Percentiles rank a stretch among this genome's conserved stretches.
Evolutionary conservation across 108 stramenopile species (phyloP).

Genomic region (Discostella pseudostelligera): DNA sequence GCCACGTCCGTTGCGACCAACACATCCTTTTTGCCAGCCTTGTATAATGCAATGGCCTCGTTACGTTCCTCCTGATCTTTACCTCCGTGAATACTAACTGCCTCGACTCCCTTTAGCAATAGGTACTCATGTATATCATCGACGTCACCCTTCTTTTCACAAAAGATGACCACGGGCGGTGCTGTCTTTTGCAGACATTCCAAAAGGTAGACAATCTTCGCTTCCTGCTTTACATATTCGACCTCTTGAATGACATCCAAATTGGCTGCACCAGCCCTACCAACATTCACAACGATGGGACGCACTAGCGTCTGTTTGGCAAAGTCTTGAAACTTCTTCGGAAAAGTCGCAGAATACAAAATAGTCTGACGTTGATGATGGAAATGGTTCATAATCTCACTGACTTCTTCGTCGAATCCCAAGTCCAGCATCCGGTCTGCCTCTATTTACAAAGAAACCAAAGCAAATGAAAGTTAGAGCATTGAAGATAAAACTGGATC

Average conservation of each 20-base stretch:
- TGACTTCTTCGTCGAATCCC: slow-evolving; percentile 97
- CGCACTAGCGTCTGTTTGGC: slow-evolving; percentile 92
- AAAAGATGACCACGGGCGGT: slow-evolving; percentile 97
- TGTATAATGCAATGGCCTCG: slow-evolving; percentile 91
- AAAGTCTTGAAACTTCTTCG: slow-evolving; percentile 98
- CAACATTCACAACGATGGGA: slow-evolving; percentile 97
- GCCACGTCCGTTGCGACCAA: slow-evolving; percentile 98
- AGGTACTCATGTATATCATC: slow-evolving; percentile 99
- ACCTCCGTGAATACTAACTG: slow-evolving; percentile 98
- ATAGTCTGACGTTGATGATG: slow-evolving; percentile 96
- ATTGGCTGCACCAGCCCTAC: slow-evolving; percentile 97
- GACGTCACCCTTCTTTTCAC: slow-evolving; percentile 94
- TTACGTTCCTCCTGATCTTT: slow-evolving; percentile 99
- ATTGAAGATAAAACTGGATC: too few relatives aligned
- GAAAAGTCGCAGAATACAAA: slow-evolving; percentile 98
- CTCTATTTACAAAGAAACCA: too few relatives aligned
- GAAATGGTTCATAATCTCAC: slow-evolving; percentile 96
- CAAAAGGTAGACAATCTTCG: slow-evolving; percentile 94
- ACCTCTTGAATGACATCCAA: slow-evolving; percentile 99
- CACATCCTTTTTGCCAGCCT: slow-evolving; percentile 93
- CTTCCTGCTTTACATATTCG: slow-evolving; percentile 98
- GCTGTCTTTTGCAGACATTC: slow-evolving; percentile 98
- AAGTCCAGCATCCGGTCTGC: slow-evolving; percentile 98
- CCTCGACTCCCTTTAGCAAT: slow-evolving; percentile 96
- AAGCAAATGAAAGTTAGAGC: too few relatives aligned